Percentiles rank a stretch among this genome's conserved stretches.
phyloP scores from a whole-genome alignment of 306 rosid genomes.

The Citrullus amarus region DNA sequence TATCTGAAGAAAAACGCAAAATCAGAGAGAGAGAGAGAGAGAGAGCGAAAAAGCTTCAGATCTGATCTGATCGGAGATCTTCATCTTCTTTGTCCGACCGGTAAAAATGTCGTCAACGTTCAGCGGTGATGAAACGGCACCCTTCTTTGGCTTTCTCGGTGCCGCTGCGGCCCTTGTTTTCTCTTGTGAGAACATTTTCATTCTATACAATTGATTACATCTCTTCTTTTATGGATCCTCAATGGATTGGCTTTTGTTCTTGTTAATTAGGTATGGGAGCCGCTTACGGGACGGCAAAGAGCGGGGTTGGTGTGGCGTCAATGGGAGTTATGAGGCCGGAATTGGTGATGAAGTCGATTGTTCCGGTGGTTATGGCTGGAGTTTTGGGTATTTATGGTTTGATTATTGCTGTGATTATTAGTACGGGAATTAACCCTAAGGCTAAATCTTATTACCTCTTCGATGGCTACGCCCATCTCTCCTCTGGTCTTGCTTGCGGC shows the following conservation, averaged over 20 bases:
- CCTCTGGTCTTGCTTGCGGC: constrained; percentile 52
- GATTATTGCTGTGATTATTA: constrained; percentile 42
- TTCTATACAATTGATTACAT: background rate
- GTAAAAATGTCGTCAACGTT: constrained; percentile 15
- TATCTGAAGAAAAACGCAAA: background rate
- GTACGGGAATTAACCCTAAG: constrained; percentile 54
- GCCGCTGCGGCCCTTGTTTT: constrained; percentile 51
- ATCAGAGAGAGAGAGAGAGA: background rate
- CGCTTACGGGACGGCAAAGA: constrained; percentile 50
- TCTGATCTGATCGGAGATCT: background rate
- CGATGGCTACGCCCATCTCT: constrained; percentile 51
- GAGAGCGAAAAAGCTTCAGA: background rate
- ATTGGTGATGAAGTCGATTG: constrained; percentile 56
- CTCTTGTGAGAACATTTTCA: constrained; percentile 20
- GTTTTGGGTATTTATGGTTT: constrained; percentile 52
- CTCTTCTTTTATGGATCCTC: background rate
- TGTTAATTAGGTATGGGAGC: constrained; percentile 45
- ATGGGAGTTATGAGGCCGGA: constrained; percentile 63
- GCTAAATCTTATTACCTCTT: constrained; percentile 49
- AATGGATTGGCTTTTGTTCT: background rate
- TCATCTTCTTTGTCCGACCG: background rate
- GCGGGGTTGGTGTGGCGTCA: constrained; percentile 54
- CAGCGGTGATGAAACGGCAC: constrained; percentile 56
- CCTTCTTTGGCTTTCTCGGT: constrained; percentile 48
- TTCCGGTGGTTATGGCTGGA: constrained; percentile 56